Percentiles rank a stretch among this genome's conserved stretches.
Conservation (phyloP, 192 early-diverging fungal species). For the Coemansia asiatica region DNA sequence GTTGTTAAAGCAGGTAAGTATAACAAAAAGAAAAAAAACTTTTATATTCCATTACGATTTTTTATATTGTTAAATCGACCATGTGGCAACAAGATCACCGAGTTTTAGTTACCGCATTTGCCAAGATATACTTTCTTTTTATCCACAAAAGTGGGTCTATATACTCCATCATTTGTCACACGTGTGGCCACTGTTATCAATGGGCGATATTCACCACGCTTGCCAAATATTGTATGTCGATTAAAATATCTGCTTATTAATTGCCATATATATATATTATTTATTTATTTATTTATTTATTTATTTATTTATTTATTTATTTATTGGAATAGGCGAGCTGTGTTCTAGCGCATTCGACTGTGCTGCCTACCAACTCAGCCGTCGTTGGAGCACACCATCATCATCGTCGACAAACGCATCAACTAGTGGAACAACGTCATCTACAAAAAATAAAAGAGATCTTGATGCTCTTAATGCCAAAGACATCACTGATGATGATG, state of each 20-base stretch:
- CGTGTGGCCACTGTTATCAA: neutral
- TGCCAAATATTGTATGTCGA: no score
- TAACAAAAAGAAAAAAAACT: neutral
- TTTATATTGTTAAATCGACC: neutral
- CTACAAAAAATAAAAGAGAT: neutral
- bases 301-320: neutral
- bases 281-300: neutral
- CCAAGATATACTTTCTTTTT: neutral
- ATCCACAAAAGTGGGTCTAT: neutral
- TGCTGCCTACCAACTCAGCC: constrained; percentile 52
- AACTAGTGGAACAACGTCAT: neutral
- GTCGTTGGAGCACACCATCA: constrained; percentile 20
- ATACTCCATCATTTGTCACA: neutral
- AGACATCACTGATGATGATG: constrained; percentile 5
- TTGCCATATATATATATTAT: neutral
- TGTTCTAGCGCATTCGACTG: constrained; percentile 58
- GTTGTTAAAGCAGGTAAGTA: constrained; percentile 58
- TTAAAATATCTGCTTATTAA: no score
- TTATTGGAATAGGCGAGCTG: constrained; percentile 11
- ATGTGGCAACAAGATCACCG: neutral
- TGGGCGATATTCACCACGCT: neutral
- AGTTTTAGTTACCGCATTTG: constrained; percentile 24
- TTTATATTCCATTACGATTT: no score
- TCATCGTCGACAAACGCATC: neutral
- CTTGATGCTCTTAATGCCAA: constrained; percentile 16